These are phyloP conservation scores for Plenodomus biglobosus DNA, from an alignment of 2,329 filamentous ascomycete genomes.

Conservation along the genomic window DNA sequence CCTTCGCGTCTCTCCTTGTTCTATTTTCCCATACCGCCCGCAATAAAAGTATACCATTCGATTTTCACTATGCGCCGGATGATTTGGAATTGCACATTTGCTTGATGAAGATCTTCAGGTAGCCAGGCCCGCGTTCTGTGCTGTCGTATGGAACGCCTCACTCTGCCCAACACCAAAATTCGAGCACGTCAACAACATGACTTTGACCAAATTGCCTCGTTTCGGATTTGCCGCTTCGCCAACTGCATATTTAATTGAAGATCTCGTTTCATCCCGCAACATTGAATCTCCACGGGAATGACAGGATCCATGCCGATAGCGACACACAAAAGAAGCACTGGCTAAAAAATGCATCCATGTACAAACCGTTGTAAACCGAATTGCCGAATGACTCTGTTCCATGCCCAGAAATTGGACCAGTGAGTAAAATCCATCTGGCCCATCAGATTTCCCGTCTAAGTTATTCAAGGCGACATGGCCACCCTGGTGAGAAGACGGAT, in stretches of 20 bases:
- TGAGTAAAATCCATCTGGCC: neutral
- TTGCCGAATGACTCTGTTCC: neutral
- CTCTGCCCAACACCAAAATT: neutral
- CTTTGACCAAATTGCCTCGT: neutral
- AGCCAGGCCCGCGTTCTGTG: slow-evolving; percentile 4
- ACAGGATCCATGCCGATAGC: neutral
- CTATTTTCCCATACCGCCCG: neutral
- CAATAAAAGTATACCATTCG: neutral
- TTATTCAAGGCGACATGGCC: neutral
- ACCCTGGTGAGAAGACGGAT: slow-evolving; percentile 39
- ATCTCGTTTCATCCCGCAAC: neutral
- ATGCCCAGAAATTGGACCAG: too few species aligned
- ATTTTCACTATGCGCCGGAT: slow-evolving; percentile 2
- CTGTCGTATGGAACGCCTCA: slow-evolving; percentile 27
- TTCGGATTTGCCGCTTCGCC: neutral
- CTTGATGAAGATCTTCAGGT: slow-evolving; percentile 3
- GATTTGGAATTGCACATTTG: slow-evolving; percentile 15
- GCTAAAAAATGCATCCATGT: neutral
- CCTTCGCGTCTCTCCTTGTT: slow-evolving; percentile 5
- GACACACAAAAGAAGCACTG: neutral
- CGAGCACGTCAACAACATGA: neutral
- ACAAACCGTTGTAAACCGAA: neutral
- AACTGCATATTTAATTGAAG: neutral
- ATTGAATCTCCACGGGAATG: neutral
- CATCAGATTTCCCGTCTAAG: neutral